These are phyloP conservation scores for Acmispon strigosus DNA, from an alignment of 306 rosid genomes.

Conservation along the genomic window DNA sequence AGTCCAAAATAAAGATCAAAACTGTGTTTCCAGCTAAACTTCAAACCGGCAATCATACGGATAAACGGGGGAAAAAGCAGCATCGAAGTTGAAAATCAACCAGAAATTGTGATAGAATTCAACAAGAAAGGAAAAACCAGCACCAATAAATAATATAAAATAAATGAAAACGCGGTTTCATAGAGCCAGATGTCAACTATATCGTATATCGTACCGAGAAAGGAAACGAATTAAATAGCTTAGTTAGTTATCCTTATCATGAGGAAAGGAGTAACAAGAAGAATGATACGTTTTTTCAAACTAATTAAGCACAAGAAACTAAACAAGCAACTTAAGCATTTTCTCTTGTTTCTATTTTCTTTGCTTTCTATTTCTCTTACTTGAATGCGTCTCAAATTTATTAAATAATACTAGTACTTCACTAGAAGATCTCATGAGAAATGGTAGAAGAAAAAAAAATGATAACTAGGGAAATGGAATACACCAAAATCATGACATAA, in stretches of 20 bases:
- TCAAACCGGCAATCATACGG: constrained; percentile 48
- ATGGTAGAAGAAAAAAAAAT: background rate
- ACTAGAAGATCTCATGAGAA: constrained; percentile 14
- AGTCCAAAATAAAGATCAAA: constrained; percentile 24
- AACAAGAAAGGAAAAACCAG: constrained; percentile 20
- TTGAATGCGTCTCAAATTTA: constrained; percentile 27
- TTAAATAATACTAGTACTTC: background rate
- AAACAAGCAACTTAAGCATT: constrained; percentile 17
- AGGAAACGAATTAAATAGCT: constrained; percentile 18
- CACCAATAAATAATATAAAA: background rate
- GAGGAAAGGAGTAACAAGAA: background rate
- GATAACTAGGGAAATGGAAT: background rate
- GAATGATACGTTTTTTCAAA: background rate
- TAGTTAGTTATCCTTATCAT: constrained; percentile 1
- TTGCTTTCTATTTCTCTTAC: constrained; percentile 14
- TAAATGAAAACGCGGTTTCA: background rate
- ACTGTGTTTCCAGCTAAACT: constrained; percentile 21
- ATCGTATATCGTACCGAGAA: constrained; percentile 20
- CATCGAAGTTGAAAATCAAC: constrained; percentile 42
- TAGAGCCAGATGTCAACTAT: constrained; percentile 23
- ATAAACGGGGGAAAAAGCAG: constrained; percentile 46
- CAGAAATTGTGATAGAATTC: constrained; percentile 26
- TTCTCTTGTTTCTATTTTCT: background rate
- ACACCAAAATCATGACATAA: background rate
- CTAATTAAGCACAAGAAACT: constrained; percentile 16